Percentiles rank a stretch among this genome's conserved stretches.
Evolutionary conservation across 257 asterid genomes (phyloP).

Genomic region (Petunia axillaris): DNA sequence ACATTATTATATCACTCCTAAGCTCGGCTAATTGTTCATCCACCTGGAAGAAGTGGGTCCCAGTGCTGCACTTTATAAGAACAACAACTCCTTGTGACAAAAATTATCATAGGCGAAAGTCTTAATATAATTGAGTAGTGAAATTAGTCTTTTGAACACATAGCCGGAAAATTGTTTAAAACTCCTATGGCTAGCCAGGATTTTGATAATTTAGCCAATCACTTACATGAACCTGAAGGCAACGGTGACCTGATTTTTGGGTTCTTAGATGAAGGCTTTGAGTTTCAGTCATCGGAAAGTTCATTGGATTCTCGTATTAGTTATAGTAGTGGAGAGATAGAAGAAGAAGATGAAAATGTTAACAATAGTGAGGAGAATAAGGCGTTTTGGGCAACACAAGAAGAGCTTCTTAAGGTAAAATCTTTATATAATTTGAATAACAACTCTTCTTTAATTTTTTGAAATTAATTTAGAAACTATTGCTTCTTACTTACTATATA

Average conservation of each 20-base stretch:
- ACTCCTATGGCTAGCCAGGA: neutral
- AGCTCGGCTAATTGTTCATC: conserved; percentile 18
- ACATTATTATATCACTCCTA: neutral
- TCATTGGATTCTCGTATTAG: conserved; percentile 21
- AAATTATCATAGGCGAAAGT: neutral
- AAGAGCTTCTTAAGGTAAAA: conserved; percentile 38
- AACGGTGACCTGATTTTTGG: conserved; percentile 38
- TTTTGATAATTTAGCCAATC: neutral
- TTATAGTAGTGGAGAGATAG: neutral
- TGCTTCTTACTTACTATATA: neutral
- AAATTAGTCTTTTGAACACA: neutral
- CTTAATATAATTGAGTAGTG: neutral
- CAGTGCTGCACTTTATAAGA: conserved; percentile 18
- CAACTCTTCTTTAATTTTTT: no score
- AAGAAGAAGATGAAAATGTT: conserved; percentile 25
- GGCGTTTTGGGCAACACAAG: conserved; percentile 42
- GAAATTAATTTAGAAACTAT: neutral
- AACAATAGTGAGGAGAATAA: conserved; percentile 30
- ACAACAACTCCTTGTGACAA: neutral
- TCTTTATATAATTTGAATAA: neutral
- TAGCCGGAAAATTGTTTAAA: conserved; percentile 11
- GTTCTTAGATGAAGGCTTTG: conserved; percentile 38
- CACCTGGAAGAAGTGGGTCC: conserved; percentile 21
- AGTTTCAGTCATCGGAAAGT: conserved; percentile 30
- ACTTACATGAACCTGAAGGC: conserved; percentile 28